Evolutionary conservation across 2,329 filamentous ascomycete species (phyloP), one percentile per base, ranked within the genome.

Genomic region (Teratosphaeria zuluensis): DNA sequence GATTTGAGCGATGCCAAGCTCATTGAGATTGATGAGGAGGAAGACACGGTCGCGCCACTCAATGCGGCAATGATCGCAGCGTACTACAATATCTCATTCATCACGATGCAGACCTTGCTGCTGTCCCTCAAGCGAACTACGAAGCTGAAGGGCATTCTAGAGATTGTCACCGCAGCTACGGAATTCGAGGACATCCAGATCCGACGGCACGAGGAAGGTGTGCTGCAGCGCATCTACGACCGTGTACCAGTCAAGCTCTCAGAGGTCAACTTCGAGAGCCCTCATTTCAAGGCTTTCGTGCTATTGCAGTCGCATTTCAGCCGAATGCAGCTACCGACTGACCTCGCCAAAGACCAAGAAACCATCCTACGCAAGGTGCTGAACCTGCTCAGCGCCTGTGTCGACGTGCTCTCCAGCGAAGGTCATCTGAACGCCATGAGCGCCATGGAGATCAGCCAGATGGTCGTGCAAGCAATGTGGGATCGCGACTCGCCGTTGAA

Each of bases 391-490:
- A 95, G 89, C 71, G 92, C 94, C 24, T 90, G 88, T 68, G 94
- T 97, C 24, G 94, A 99, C 72, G 91, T 99, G 16, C 82, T 99
- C 38, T 96, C 91, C 9, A 96, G 92, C 0, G 92, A 99, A 68
- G 94, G 92, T 14, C 90, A 96, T 68, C 81, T 99, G 62, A 99
- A 99, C 71, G 92, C 94, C 61, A 95, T 96, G 87, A 92, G 88
- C 68, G 94, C 94, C 31, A 99, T 99, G 92, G 94, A 99, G 74
- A 90, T 99, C 83, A 95, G 90, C 12, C 94, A 99, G 72, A 99
- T 99, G 94, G 90, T 95, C 56, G 92, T 99, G 2, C 94, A 99
- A 76, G 92, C 88, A 55, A 96, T 97, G 90, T 99, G 94, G 94
- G 92, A 99, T 76, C 88, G 92, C 59, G 94, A 99, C 73, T 95